phyloP scores from a whole-genome alignment of 1,284 basidiomycete genomes.

The Entoloma clypeatum region DNA sequence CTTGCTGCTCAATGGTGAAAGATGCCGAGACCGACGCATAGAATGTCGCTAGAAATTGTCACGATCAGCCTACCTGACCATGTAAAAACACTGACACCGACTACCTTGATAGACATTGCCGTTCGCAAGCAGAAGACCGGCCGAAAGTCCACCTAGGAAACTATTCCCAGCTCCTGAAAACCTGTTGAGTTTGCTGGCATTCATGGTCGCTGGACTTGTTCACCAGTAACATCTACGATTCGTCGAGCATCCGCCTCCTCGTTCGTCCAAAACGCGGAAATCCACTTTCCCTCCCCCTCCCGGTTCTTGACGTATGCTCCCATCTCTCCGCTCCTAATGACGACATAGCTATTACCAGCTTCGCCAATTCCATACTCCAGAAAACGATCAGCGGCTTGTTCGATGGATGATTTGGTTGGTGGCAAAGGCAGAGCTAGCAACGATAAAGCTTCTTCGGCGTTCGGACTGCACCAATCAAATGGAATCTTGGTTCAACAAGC shows the following conservation, averaged over 20 bases:
- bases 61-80: constrained; percentile 6
- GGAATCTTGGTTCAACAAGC: background rate
- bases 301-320: constrained; percentile 67
- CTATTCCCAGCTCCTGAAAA: constrained; percentile 78
- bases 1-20: constrained; percentile 80
- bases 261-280: constrained; percentile 71
- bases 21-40: constrained; percentile 80
- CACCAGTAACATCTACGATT: constrained; percentile 83
- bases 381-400: constrained; percentile 58
- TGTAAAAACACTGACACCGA: constrained; percentile 14
- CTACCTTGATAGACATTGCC: constrained; percentile 67
- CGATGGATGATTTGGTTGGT: constrained; percentile 48
- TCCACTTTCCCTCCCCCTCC: constrained; percentile 53
- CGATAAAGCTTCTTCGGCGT: constrained; percentile 70
- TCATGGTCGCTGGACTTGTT: no score
- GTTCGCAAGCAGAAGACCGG: constrained; percentile 57
- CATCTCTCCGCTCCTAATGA: constrained; percentile 75
- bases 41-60: constrained; percentile 54
- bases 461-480: constrained; percentile 57
- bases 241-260: constrained; percentile 35
- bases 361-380: constrained; percentile 54
- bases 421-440: constrained; percentile 54
- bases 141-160: constrained; percentile 81
- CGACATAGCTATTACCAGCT: constrained; percentile 49
- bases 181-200: no score